phyloP scores from a whole-genome alignment of 768 basidiomycete species.

The Tylopilus felleus region DNA sequence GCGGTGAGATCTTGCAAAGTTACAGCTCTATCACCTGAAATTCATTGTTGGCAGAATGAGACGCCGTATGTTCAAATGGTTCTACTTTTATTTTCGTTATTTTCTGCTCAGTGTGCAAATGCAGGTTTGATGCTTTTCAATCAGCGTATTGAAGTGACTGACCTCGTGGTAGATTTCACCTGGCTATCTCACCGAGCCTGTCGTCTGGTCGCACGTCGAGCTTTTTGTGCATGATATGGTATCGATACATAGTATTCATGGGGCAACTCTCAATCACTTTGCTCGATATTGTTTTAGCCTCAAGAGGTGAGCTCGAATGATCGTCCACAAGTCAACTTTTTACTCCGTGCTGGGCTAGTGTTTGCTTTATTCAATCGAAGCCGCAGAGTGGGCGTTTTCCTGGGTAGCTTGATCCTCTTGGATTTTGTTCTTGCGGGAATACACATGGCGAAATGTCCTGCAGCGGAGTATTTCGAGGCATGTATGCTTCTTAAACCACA shows the following conservation, averaged over 20 bases:
- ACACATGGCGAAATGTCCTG: conserved; percentile 21
- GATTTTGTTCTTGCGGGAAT: conserved; percentile 14
- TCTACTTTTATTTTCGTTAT: conserved; percentile 22
- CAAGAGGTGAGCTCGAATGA: conserved; percentile 16
- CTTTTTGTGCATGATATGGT: conserved; percentile 12
- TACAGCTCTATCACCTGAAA: background rate
- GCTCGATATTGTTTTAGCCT: conserved; percentile 25
- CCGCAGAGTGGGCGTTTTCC: conserved; percentile 20
- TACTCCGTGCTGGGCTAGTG: conserved; percentile 3
- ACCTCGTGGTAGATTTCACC: conserved; percentile 7
- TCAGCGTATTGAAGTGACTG: background rate
- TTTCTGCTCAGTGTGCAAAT: conserved; percentile 8
- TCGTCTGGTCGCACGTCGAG: conserved; percentile 5
- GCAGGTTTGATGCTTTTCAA: background rate
- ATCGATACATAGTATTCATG: background rate
- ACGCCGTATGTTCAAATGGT: conserved; percentile 8
- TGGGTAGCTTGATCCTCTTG: conserved; percentile 10
- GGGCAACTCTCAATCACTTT: conserved; percentile 9
- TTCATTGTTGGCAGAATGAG: conserved; percentile 8
- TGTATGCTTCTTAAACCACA: conserved; percentile 21
- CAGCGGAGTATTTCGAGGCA: conserved; percentile 8
- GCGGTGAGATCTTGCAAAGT: conserved; percentile 21
- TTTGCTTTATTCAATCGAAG: conserved; percentile 37
- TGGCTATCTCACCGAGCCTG: conserved; percentile 4
- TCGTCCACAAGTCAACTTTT: background rate